phyloP scores from a whole-genome alignment of 768 basidiomycete genomes.

The Phaeotremella skinneri region DNA sequence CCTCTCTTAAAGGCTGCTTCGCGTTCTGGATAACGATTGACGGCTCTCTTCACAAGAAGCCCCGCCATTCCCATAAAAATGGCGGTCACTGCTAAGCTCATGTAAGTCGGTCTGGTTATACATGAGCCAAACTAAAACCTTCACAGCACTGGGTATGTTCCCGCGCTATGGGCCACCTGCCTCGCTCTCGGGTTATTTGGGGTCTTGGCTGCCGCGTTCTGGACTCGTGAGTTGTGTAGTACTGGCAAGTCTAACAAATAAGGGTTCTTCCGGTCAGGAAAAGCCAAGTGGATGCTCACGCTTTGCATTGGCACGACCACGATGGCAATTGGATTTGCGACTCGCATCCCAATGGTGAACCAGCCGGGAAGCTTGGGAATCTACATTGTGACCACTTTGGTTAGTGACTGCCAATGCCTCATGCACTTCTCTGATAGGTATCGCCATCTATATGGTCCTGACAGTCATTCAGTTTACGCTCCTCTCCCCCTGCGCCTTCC shows the following conservation, averaged over 20 bases:
- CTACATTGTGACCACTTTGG: conserved; percentile 29
- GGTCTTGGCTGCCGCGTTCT: conserved; percentile 5
- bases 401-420: conserved; percentile 13
- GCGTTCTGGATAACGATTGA: no score
- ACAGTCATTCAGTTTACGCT: conserved; percentile 32
- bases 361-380: conserved; percentile 15
- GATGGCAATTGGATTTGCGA: conserved; percentile 22
- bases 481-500: conserved; percentile 64
- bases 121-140: background rate
- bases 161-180: background rate
- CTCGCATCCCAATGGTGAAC: conserved; percentile 15
- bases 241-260: background rate
- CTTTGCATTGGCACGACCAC: conserved; percentile 13
- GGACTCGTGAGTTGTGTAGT: conserved; percentile 11
- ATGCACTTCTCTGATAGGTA: background rate
- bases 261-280: conserved; percentile 19
- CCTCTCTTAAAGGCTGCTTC: no score
- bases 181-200: conserved; percentile 9
- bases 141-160: conserved; percentile 13
- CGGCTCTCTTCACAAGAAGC: background rate
- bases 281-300: conserved; percentile 22
- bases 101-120: background rate
- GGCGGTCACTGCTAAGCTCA: background rate
- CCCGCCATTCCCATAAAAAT: background rate
- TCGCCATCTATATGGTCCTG: no score